Evolutionary conservation across 768 basidiomycete genomes (phyloP).

Genomic region (Leccinum truebloodii): DNA sequence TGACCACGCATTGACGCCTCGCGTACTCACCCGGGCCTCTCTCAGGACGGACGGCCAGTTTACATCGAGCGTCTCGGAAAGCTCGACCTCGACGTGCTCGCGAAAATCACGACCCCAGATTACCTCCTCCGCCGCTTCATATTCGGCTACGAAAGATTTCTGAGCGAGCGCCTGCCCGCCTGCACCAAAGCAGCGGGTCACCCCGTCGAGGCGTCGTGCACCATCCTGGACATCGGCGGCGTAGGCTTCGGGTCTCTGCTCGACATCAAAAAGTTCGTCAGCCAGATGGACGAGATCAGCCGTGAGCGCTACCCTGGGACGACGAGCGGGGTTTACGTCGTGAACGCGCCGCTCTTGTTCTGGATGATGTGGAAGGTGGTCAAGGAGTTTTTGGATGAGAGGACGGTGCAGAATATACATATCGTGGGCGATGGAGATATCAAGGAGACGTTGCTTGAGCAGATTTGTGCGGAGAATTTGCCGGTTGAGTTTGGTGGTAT

Average conservation of each 20-base stretch:
- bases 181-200: constrained; percentile 72
- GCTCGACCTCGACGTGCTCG: constrained; percentile 83
- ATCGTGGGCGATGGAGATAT: constrained; percentile 67
- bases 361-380: constrained; percentile 83
- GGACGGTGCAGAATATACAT: constrained; percentile 92
- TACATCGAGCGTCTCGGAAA: constrained; percentile 93
- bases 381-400: constrained; percentile 93
- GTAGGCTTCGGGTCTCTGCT: constrained; percentile 78
- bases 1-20: neutral
- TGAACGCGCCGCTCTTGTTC: constrained; percentile 96
- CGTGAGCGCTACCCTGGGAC: constrained; percentile 91
- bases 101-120: constrained; percentile 78
- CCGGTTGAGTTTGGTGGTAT: constrained; percentile 83
- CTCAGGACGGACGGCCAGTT: constrained; percentile 88
- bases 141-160: constrained; percentile 89
- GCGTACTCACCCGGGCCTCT: neutral
- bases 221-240: constrained; percentile 86
- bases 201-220: constrained; percentile 95
- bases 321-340: constrained; percentile 99
- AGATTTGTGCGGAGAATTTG: constrained; percentile 83
- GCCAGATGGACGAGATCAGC: constrained; percentile 70
- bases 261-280: constrained; percentile 90
- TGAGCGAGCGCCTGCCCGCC: constrained; percentile 77
- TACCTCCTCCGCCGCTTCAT: constrained; percentile 89
- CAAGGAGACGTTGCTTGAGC: constrained; percentile 71